Base-by-base conservation (phyloP, 1,284 basidiomycete genomes). In the Apiotrichum mycotoxinovorans region DNA sequence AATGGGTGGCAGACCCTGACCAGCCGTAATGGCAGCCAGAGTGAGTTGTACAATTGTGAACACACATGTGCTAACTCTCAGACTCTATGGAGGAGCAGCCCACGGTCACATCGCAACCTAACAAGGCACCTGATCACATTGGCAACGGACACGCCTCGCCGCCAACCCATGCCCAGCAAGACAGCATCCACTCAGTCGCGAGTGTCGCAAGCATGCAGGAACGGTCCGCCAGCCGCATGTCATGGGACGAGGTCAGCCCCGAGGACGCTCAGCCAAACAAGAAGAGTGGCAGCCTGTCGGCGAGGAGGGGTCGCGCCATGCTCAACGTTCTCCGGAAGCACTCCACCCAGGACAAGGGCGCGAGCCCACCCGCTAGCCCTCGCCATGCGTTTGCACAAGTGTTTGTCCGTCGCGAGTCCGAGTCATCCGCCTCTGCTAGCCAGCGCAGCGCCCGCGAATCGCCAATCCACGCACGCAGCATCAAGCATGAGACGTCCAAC, bases 211-310 rank as follows among this genome's bases (percentile, higher is more conserved):
- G 33, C 26, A 27, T 14, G 34, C 35, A 49, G 8, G 49, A 51
- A 14, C 23, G 49, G 9, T 37, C 37, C 9, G 58, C 59, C 20
- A 69, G 66, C 54, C 55, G 57, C 55, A 72, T 71, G 69, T 72
- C 70, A 11, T 74, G 74, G 74, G 71, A 72, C 49, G 69, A 72
- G 52, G 62, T 74, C 5, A 25, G 22, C 14, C 46, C n/a, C 14
- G 46, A 48, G 66, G 66, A 20, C 65, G 67, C 12, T 48, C 54
- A 10, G 63, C 58, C 2, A 65, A 70, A 42, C 61, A 60, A 48
- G 66, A 65, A 43, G 65, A 66, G 65, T 15, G n/a, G n/a, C n/a
- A 73, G 71, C 35, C 58, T 77, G 5, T 69, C 66, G n/a, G 65
- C 65, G 23, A 70, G 69, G 49, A 60, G 74, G 30, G 67, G 70